Evolutionary conservation across 768 basidiomycete species (phyloP), one percentile per base, ranked within the genome.

Genomic region (Gymnopilus junonius): DNA sequence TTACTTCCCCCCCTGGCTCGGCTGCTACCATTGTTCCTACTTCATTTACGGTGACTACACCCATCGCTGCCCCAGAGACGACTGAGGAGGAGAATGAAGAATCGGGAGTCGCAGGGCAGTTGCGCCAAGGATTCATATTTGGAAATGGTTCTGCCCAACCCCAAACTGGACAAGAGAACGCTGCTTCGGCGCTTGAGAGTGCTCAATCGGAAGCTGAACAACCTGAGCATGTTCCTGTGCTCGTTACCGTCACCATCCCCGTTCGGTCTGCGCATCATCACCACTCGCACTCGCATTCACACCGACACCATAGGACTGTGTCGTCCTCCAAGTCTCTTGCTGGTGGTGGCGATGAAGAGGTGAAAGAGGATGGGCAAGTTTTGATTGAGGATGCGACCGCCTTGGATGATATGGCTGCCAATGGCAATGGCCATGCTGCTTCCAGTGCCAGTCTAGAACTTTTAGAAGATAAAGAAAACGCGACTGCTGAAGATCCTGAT

Each of bases 191-290:
- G 20, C 53, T 53, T 55, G 65, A 25, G 8, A 32, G 11, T 27
- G 58, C 42, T 6, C 43, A 35, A 42, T 15, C 12, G 12, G 37
- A 60, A 14, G 50, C 48, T 21, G 35, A 42, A n/a, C n/a, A n/a
- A n/a, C 57, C 59, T 25, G 67, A 68, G 39, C 67, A 69, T 40
- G 59, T 62, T 3, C 65, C 65, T 2, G 54, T 63, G 37, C 37
- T 51, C 20, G 48, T 51, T 3, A 51, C n/a, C n/a, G n/a, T n/a
- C n/a, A n/a, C 64, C 31, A 65, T 73, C 17, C 65, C 69, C 34
- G 65, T 73, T 0, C 50, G 63, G 29, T 55, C 63, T 1, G 29
- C 40, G 39, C 60, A 65, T 35, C 67, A 67, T 57, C 67, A 69
- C 51, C 53, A 58, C 31, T 58, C 55, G 39, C 61, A 62, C 55